Base-by-base conservation (phyloP, 1,139 yeast genomes). In the Yamadazyma friedrichii region DNA sequence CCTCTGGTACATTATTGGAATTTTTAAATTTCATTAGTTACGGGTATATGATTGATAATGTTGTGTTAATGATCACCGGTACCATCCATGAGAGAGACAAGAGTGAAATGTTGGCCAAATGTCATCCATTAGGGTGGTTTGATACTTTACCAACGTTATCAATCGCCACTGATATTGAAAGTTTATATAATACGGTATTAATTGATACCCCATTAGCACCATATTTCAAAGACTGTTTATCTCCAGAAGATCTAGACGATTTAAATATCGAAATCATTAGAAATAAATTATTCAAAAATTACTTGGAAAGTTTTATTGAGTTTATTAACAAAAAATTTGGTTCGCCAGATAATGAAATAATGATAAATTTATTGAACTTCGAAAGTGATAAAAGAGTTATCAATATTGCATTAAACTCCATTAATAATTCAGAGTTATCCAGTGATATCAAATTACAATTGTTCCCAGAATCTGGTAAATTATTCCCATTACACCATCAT, bases 21-120 rank as follows among this genome's bases (percentile, higher is more conserved):
- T 89, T 91, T 59, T 76, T 94, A 79, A 96, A 94, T 62, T 94
- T 71, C 63, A 88, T 94, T 58, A 84, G 94, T 35, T 93, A 89
- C 61, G 95, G 97, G 10, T 94, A 94, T 67, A 94, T 94, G 99
- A 94, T 94, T 60, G 98, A 94, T 67, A 94, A 94, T 62, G 96
- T 93, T 35, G 88, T 94, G 24, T 74, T 94, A 56, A 86, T 94
- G 84, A 91, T 94, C 56, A 91, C 98, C 1, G 99, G 99, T 29
- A 89, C 98, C 0, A 79, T 93, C 47, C 98, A 94, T 59, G 96
- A 91, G 57, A 80, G 98, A 57, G 96, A 94, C 62, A 80, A 87
- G 59, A 69, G 81, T 37, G 98, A 93, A 56, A 84, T 93, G 44
- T 75, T 93, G 56, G 80, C 81, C 45, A 83, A 96, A 59, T 88